Conservation (phyloP, 495 filamentous ascomycete genomes). For the Talaromyces wortmannii region DNA sequence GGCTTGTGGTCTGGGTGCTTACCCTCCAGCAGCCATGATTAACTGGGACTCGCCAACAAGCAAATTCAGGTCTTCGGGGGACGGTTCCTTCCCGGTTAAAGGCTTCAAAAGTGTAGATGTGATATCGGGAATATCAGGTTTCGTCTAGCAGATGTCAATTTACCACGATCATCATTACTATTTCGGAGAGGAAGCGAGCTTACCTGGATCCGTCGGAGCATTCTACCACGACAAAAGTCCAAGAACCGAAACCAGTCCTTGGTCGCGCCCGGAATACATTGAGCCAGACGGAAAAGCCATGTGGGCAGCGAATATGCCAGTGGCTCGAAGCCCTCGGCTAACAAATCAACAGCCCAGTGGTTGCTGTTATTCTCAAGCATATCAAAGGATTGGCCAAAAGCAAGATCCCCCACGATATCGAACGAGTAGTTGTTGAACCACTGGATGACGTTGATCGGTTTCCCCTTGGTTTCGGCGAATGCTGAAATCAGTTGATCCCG, state of each 20-base stretch:
- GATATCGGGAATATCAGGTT: constrained; percentile 21
- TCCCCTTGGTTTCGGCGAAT: constrained; percentile 8
- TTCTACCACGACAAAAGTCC: constrained; percentile 13
- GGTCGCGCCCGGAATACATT: constrained; percentile 15
- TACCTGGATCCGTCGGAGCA: constrained; percentile 11
- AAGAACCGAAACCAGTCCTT: constrained; percentile 25
- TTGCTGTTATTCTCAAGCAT: constrained; percentile 27
- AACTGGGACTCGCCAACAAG: constrained; percentile 23
- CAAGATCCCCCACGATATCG: constrained; percentile 44
- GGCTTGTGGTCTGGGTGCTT: constrained; percentile 7
- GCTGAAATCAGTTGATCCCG: constrained; percentile 14
- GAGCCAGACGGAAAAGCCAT: constrained; percentile 25
- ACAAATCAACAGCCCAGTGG: constrained; percentile 20
- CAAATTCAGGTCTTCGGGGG: constrained; percentile 13
- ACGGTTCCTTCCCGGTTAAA: constrained; percentile 10
- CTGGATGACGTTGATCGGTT: constrained; percentile 24
- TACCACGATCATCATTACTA: not conserved
- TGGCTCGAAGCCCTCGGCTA: constrained; percentile 16
- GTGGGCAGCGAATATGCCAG: constrained; percentile 24
- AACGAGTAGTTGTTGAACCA: constrained; percentile 42
- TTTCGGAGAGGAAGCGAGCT: not conserved
- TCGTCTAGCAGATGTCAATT: constrained; percentile 10
- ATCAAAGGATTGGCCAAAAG: constrained; percentile 37
- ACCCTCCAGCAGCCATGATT: constrained; percentile 34
- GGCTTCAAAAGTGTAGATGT: constrained; percentile 22